Conservation (phyloP, 2,329 filamentous ascomycete genomes). For the Fusarium penzigii region DNA sequence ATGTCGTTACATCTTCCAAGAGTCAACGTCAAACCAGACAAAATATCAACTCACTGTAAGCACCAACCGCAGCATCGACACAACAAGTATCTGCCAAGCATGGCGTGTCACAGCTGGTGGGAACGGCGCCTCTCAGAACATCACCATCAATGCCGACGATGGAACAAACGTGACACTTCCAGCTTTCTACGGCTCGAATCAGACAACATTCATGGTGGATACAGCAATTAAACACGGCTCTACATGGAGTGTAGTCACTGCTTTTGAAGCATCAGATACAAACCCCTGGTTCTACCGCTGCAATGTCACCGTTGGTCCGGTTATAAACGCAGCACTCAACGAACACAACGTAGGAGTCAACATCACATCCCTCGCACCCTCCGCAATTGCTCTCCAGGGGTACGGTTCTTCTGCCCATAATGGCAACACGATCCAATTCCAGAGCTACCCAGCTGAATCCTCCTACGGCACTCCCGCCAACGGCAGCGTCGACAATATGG, state of each 20-base stretch:
- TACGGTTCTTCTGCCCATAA: conserved; percentile 19
- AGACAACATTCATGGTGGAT: conserved; percentile 26
- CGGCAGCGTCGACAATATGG: conserved; percentile 38
- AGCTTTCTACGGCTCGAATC: conserved; percentile 12
- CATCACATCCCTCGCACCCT: conserved; percentile 18
- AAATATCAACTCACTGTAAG: conserved; percentile 15
- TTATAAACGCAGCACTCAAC: conserved; percentile 14
- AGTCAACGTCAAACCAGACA: conserved; percentile 19
- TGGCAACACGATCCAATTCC: conserved; percentile 22
- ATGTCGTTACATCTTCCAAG: conserved; percentile 42
- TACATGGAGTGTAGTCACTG: conserved; percentile 22
- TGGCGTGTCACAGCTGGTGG: conserved; percentile 21
- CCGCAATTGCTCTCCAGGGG: conserved; percentile 24
- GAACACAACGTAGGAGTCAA: conserved; percentile 21
- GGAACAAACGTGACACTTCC: conserved; percentile 11
- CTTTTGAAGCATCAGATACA: conserved; percentile 21
- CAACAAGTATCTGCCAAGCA: conserved; percentile 12
- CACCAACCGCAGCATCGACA: conserved; percentile 18
- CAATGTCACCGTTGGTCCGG: conserved; percentile 19
- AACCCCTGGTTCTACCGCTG: conserved; percentile 26
- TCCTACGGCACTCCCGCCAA: conserved; percentile 35
- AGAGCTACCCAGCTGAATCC: conserved; percentile 45
- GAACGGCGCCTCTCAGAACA: conserved; percentile 12
- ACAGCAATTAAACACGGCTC: conserved; percentile 3
- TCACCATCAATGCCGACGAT: conserved; percentile 11